Percentiles rank a stretch among this genome's conserved stretches.
phyloP scores from a whole-genome alignment of 139 green algal species.

The Haematococcus lacustris region DNA sequence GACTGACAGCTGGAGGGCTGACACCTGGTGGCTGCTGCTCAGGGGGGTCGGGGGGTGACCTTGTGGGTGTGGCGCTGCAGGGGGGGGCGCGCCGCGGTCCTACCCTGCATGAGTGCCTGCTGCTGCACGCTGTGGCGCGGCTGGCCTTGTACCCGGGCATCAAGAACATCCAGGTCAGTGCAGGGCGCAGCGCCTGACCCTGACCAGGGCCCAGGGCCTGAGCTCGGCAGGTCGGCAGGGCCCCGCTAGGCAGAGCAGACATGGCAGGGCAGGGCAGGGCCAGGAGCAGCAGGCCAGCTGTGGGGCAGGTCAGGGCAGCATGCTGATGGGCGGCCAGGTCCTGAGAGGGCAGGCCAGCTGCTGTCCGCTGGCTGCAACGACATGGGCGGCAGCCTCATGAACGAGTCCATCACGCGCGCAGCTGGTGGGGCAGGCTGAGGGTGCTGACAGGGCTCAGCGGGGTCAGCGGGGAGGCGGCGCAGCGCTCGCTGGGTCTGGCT shows the following conservation, averaged over 20 bases:
- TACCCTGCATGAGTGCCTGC: constrained; percentile 70
- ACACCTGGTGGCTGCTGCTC: neutral
- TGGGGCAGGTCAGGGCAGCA: constrained; percentile 42
- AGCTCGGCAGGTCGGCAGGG: neutral
- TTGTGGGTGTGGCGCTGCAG: neutral
- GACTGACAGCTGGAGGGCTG: neutral
- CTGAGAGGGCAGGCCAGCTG: constrained; percentile 48
- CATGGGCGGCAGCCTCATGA: constrained; percentile 88
- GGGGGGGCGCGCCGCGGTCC: constrained; percentile 55
- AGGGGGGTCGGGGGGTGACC: neutral
- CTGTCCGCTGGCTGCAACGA: constrained; percentile 79
- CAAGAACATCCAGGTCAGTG: constrained; percentile 57
- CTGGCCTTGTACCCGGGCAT: constrained; percentile 60
- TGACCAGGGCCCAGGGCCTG: neutral
- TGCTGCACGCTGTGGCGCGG: constrained; percentile 72
- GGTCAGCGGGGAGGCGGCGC: neutral
- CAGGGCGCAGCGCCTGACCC: neutral
- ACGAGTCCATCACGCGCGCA: constrained; percentile 83
- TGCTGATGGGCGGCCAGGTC: constrained; percentile 93
- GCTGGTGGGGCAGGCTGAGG: constrained; percentile 35
- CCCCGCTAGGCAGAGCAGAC: neutral
- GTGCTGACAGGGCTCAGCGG: neutral
- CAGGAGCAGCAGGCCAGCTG: neutral
- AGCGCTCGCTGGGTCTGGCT: neutral
- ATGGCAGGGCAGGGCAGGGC: neutral